Evolutionary conservation across 2,329 filamentous ascomycete species (phyloP), one percentile per base, ranked within the genome.

Genomic region (Keithomyces neogunnii): DNA sequence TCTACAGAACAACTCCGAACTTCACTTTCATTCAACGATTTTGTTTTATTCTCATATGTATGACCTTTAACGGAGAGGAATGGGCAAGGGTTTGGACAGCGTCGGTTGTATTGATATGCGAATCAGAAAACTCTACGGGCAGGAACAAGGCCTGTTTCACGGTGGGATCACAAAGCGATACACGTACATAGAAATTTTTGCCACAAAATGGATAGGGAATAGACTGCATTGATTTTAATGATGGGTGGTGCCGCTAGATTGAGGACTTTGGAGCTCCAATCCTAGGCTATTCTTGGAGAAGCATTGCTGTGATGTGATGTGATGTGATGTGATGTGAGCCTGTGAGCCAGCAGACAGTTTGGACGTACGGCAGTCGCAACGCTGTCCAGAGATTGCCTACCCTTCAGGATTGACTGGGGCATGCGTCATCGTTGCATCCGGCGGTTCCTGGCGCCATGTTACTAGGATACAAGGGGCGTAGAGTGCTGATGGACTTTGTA

Each of bases 41-140:
- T 44, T 33, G 26, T 55, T 60, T 56, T 56, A 58, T 57, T 56
- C 57, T 59, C 60, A 56, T 60, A 58, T 54, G 53, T 54, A 52
- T 45, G 50, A 48, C 45, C 47, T 39, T 51, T 51, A 50, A 39
- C 31, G 31, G 31, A 51, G 48, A 29, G 35, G 28, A 32, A 29
- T 48, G n/a, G 19, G 19, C 28, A 39, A 28, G 8, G 32, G 19
- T 33, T 49, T 47, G 51, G 43, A 52, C 42, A 49, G 35, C 36
- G 44, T 44, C 47, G 47, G 40, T 28, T 45, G 48, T 45, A 50
- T 48, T 40, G 19, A 48, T 31, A 48, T 35, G 44, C 40, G n/a
- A 47, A 50, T 39, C 43, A 44, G 35, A 36, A n/a, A 31, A 42
- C 4, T 43, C 8, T 31, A 43, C 10, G 32, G 36, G 47, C 28